phyloP scores from a whole-genome alignment of 371 early-diverging fungal species.

The Lichtheimia ramosa region DNA sequence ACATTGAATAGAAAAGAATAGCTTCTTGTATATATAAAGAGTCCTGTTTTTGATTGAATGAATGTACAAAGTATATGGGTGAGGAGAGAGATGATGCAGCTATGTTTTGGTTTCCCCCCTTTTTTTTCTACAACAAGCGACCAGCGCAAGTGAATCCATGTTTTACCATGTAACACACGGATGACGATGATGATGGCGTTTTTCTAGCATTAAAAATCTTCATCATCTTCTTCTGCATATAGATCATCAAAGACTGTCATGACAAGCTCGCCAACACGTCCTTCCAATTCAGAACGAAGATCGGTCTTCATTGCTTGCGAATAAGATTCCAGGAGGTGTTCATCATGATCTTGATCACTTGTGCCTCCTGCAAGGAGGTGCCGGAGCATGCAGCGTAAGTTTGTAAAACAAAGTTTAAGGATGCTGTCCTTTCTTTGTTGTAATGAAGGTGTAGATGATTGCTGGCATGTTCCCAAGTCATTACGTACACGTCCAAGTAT shows the following conservation, averaged over 20 bases:
- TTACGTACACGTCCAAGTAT: constrained; percentile 10
- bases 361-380: background rate
- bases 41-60: too few species aligned
- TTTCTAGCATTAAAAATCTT: background rate
- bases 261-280: constrained; percentile 14
- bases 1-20: too few species aligned
- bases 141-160: too few species aligned
- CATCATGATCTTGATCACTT: background rate
- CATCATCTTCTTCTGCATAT: constrained; percentile 7
- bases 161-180: too few species aligned
- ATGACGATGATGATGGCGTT: too few species aligned
- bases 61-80: too few species aligned
- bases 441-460: background rate
- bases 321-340: constrained; percentile 7
- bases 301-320: constrained; percentile 2
- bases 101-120: too few species aligned
- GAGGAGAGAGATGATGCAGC: too few species aligned
- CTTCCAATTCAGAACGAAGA: constrained; percentile 9
- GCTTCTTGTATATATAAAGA: too few species aligned
- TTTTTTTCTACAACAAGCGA: too few species aligned
- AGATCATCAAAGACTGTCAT: constrained; percentile 16
- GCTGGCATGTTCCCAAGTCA: constrained; percentile 7
- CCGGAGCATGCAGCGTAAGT: background rate
- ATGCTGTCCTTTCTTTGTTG: background rate
- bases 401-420: background rate